A percentile compares a stretch with the other conserved stretches of the same genome.
Evolutionary conservation across 2,329 filamentous ascomycete species (phyloP).

Genomic region (Phaeosphaeriaceae sp.): DNA sequence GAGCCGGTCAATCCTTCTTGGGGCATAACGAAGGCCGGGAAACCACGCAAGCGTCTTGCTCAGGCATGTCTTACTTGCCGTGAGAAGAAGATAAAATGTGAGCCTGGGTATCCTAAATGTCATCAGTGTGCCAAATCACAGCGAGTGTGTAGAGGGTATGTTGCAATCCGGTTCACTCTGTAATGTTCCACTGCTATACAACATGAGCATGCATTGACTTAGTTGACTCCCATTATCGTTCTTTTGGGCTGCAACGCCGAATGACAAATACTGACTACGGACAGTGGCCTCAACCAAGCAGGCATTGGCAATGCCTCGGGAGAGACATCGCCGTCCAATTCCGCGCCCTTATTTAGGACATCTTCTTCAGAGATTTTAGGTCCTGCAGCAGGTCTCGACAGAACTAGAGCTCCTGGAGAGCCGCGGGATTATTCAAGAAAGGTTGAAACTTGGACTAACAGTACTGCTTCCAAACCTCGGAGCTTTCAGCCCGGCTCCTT

Average conservation of each 20-base stretch:
- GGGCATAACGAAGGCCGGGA: conserved; percentile 93
- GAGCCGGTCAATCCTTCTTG: conserved; percentile 88
- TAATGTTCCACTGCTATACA: conserved; percentile 3
- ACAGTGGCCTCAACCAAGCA: conserved; percentile 40
- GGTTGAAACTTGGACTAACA: conserved; percentile 37
- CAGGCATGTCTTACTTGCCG: conserved; percentile 93
- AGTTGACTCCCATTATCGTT: conserved; percentile 19
- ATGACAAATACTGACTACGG: conserved; percentile 43
- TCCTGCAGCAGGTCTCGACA: conserved; percentile 37
- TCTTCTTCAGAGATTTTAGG: conserved; percentile 39
- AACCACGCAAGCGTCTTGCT: conserved; percentile 87
- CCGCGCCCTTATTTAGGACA: conserved; percentile 40
- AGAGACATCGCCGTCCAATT: conserved; percentile 42
- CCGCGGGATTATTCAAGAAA: conserved; percentile 36
- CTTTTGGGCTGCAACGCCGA: conserved; percentile 22
- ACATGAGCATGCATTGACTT: conserved; percentile 29
- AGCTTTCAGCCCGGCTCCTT: conserved; percentile 33
- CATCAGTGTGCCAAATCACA: conserved; percentile 93
- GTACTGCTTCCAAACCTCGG: conserved; percentile 33
- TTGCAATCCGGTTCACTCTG: conserved; percentile 11
- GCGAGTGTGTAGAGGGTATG: conserved; percentile 75
- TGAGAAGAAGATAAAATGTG: conserved; percentile 98
- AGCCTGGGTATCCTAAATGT: conserved; percentile 85
- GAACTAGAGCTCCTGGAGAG: conserved; percentile 37
- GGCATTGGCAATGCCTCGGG: conserved; percentile 41